Conservation (phyloP, 768 basidiomycete species). For the Mycena rebaudengoi region DNA sequence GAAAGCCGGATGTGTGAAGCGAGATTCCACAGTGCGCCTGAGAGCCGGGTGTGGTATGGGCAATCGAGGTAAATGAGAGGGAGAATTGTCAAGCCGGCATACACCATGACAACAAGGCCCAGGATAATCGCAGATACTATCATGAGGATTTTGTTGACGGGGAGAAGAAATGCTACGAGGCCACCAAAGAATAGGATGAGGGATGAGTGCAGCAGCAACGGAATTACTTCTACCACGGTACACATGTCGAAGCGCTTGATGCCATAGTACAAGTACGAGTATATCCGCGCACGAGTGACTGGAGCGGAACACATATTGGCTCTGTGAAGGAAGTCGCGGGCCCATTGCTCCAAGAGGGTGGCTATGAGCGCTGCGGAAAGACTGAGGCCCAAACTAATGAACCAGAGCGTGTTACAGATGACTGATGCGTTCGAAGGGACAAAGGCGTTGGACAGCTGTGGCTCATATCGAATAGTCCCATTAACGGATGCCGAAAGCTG, state of each 20-base stretch:
- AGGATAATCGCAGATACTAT: not conserved
- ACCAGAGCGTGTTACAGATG: not conserved
- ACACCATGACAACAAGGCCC: not conserved
- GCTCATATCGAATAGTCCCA: not conserved
- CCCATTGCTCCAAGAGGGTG: no score
- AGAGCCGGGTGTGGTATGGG: not conserved
- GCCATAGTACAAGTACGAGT: not conserved
- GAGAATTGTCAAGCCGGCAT: not conserved
- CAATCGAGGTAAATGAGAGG: not conserved
- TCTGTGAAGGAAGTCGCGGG: not conserved
- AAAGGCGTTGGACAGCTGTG: not conserved
- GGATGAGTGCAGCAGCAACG: not conserved
- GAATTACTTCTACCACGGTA: not conserved
- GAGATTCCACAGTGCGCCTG: no score
- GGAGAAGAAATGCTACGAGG: not conserved
- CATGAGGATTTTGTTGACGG: not conserved
- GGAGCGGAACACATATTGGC: not conserved
- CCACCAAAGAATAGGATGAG: conserved; percentile 2
- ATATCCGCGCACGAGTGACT: not conserved
- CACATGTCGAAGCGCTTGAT: not conserved
- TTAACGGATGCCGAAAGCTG: not conserved
- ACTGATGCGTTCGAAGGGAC: not conserved
- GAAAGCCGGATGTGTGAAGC: no score
- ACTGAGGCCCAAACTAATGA: conserved; percentile 1
- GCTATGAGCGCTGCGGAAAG: not conserved